Conservation (phyloP, 495 filamentous ascomycete species). For the Podospora comata region DNA sequence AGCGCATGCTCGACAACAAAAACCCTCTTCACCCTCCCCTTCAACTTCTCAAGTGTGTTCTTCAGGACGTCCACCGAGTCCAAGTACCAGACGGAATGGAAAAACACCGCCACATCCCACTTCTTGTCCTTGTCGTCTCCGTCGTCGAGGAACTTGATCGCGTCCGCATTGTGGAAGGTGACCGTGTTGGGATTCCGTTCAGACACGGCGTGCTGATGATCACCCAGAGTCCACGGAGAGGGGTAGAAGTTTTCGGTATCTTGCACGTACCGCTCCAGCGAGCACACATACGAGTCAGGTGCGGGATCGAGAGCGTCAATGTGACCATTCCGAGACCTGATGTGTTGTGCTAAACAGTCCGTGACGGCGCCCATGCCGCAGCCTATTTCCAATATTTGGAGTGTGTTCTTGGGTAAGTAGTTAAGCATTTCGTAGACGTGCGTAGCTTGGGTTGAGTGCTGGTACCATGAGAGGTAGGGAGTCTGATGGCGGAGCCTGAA, state of each 20-base stretch:
- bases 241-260: no score
- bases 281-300: constrained; percentile 41
- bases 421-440: constrained; percentile 45
- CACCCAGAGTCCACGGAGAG: constrained; percentile 30
- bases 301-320: constrained; percentile 52
- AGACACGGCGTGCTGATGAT: neutral
- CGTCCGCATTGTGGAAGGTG: constrained; percentile 39
- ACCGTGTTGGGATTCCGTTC: no score
- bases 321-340: constrained; percentile 38
- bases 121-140: constrained; percentile 19
- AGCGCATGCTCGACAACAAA: constrained; percentile 44
- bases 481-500: no score
- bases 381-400: constrained; percentile 50
- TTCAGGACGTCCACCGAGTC: constrained; percentile 28
- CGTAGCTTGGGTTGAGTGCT: constrained; percentile 38
- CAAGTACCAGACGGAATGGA: constrained; percentile 54
- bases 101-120: constrained; percentile 47
- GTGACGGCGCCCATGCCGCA: constrained; percentile 56
- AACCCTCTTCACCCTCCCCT: constrained; percentile 31
- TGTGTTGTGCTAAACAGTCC: constrained; percentile 44
- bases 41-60: constrained; percentile 35
- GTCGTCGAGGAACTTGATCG: constrained; percentile 28
- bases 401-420: constrained; percentile 29
- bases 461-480: constrained; percentile 23
- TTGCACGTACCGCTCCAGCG: neutral